These are phyloP conservation scores for Xylaria sp. DNA, from an alignment of 2,329 filamentous ascomycete species.

Conservation along the genomic window DNA sequence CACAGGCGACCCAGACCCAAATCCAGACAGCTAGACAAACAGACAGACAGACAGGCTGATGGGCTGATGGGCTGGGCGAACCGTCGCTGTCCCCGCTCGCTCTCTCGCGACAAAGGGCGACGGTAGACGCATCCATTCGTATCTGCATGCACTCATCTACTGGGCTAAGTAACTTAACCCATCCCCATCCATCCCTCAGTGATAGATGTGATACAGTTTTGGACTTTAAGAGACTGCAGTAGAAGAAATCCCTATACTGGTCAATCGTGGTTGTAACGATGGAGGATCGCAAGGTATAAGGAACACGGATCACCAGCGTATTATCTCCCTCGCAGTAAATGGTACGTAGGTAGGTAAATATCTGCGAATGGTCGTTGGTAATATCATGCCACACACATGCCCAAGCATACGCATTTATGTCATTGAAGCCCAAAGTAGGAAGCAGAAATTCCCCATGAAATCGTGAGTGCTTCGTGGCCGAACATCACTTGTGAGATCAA, in stretches of 20 bases:
- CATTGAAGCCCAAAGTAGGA: slow-evolving; percentile 10
- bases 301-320: background rate
- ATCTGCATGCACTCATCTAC: slow-evolving; percentile 23
- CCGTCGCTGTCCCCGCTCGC: slow-evolving; percentile 5
- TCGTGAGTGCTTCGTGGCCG: background rate
- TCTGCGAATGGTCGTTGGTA: background rate
- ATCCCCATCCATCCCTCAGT: background rate
- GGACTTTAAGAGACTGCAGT: background rate
- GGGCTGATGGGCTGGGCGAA: background rate
- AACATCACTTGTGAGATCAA: background rate
- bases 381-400: slow-evolving; percentile 8
- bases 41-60: background rate
- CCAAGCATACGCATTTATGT: background rate
- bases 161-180: too few species aligned
- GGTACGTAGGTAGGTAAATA: background rate
- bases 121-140: slow-evolving; percentile 19
- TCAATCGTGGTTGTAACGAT: background rate
- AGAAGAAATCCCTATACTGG: background rate
- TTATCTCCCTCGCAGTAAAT: background rate
- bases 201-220: background rate
- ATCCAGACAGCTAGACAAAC: background rate
- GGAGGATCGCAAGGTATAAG: background rate
- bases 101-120: slow-evolving; percentile 5
- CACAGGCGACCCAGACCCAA: too few species aligned
- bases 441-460: background rate